Evolutionary conservation across 2,329 filamentous ascomycete genomes (phyloP), one percentile per base, ranked within the genome.

Genomic region (Penicillium sp.): DNA sequence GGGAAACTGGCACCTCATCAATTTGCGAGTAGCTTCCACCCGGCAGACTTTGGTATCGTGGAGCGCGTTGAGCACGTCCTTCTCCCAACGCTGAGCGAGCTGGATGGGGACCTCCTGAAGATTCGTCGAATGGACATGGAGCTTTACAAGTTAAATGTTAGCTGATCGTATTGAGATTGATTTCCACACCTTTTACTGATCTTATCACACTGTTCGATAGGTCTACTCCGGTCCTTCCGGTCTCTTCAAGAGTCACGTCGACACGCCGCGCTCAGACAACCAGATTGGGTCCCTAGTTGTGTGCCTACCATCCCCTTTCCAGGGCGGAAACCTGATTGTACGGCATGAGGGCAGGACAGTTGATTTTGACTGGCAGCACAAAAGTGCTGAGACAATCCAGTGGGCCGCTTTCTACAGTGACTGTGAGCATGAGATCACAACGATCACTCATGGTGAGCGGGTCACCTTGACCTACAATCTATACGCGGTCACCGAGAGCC

Each of bases 391-490:
- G 0, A 33, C 50, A 2, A 71, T 76, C 11, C 69, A 75, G 40
- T 77, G 73, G 72, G 73, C 70, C 0, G 75, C 74, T 2, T 77
- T 77, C 39, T 77, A 76, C 37, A 73, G 70, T 19, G 74, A 76
- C 57, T 75, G 72, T 50, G 70, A 74, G 51, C 72, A 76, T 56
- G 72, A 77, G 40, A 74, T 77, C 1, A 64, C 79, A 0, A 76
- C 80, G n/a, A 78, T 88, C 6, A 81, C 72, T 0, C 62, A 71
- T 1, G 84, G 85, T 0, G 77, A 87, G 55, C 80, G 83, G 0
- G 60, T 88, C n/a, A 87, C 83, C 0, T 67, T 88, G 19, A 87
- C 84, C 0, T 87, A 88, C 71, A 87, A 87, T 59, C 72, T 88
- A 1, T 85, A 79, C 40, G 40, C 40, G 60, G 70, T 77, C 11